A percentile compares a stretch with the other conserved stretches of the same genome.
These are phyloP conservation scores for Euclidium syriacum DNA, from an alignment of 345 rosid genomes.

Conservation along the genomic window DNA sequence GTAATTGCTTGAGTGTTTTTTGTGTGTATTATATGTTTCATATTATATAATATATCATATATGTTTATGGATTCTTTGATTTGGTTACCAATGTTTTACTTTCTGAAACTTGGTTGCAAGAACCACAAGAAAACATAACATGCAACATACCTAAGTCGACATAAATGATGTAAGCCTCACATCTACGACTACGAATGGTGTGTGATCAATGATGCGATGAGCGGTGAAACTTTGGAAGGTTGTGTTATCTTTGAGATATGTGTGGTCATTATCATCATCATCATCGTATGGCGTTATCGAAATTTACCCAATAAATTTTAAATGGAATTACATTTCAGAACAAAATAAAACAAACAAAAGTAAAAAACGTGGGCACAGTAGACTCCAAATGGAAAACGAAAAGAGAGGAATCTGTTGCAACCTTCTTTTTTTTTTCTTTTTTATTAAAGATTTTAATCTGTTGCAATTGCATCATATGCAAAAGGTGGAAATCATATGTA, in stretches of 20 bases:
- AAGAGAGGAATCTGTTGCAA: neutral
- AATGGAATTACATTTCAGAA: neutral
- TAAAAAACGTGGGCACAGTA: neutral
- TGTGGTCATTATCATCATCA: slow-evolving; percentile 2
- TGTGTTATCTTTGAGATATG: neutral
- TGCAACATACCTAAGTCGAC: neutral
- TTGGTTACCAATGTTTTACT: too few relatives aligned
- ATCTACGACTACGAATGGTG: neutral
- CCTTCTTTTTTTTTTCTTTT: too few relatives aligned
- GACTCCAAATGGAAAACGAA: neutral
- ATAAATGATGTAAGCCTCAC: slow-evolving; percentile 8
- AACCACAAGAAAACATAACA: neutral
- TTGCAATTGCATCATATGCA: neutral
- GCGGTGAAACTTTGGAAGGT: slow-evolving; percentile 16
- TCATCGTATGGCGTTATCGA: neutral
- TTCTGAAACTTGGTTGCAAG: too few relatives aligned
- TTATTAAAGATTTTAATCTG: too few relatives aligned
- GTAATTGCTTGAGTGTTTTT: slow-evolving; percentile 15
- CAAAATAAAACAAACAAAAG: neutral
- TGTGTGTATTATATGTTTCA: slow-evolving; percentile 10
- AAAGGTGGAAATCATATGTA: neutral
- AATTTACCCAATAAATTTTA: neutral
- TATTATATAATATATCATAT: slow-evolving; percentile 11
- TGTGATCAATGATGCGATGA: slow-evolving; percentile 13
- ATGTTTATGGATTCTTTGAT: neutral